These are phyloP conservation scores for Pisolithus tinctorius DNA, from an alignment of 768 basidiomycete species.

Conservation along the genomic window DNA sequence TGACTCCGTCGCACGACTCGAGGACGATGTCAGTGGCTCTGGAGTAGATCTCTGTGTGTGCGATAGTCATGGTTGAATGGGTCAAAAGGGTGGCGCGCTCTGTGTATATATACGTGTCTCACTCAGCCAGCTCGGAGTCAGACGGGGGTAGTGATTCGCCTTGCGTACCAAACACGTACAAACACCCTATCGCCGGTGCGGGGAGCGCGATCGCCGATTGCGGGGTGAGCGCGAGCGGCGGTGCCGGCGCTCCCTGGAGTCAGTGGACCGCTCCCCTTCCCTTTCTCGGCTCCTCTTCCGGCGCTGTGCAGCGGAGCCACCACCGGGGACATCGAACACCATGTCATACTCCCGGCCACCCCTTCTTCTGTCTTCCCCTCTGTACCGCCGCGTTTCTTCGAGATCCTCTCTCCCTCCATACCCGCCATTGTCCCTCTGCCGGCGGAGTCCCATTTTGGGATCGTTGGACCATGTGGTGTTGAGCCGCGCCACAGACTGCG, in stretches of 20 bases:
- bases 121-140: background rate
- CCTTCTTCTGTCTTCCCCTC: constrained; percentile 31
- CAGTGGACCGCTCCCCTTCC: constrained; percentile 19
- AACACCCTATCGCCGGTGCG: constrained; percentile 7
- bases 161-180: constrained; percentile 17
- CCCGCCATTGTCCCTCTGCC: constrained; percentile 29
- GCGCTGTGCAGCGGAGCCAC: constrained; percentile 23
- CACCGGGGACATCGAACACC: constrained; percentile 75
- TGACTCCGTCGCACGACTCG: constrained; percentile 35
- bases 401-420: constrained; percentile 74
- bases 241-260: constrained; percentile 12
- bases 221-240: constrained; percentile 21
- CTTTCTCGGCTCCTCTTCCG: constrained; percentile 43
- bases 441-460: constrained; percentile 43
- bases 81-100: constrained; percentile 1
- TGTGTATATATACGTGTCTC: background rate
- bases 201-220: constrained; percentile 31
- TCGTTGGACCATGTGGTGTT: constrained; percentile 82
- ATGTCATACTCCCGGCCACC: constrained; percentile 51
- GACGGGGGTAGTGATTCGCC: background rate
- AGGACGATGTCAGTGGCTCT: constrained; percentile 50
- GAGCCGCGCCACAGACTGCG: constrained; percentile 88
- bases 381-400: constrained; percentile 63
- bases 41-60: constrained; percentile 33
- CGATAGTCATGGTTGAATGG: constrained; percentile 20